These are phyloP conservation scores for Candida incommunis DNA, from an alignment of 805 yeast species.

Conservation along the genomic window DNA sequence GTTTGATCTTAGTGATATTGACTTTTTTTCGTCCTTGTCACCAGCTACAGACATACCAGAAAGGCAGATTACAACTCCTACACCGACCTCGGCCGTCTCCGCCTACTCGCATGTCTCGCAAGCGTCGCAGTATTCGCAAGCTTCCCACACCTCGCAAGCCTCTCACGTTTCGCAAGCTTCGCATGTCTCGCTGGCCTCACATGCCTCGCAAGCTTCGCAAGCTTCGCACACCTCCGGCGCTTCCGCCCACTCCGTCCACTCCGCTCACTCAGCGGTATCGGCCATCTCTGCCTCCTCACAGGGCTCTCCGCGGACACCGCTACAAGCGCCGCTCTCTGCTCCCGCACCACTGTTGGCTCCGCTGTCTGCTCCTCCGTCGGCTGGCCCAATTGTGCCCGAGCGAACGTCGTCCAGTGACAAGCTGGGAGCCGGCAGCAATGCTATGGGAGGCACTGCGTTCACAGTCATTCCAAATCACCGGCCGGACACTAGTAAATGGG, in stretches of 20 bases:
- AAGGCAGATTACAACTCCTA: constrained; percentile 4
- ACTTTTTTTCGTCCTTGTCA: constrained; percentile 2
- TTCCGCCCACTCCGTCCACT: not conserved
- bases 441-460: not conserved
- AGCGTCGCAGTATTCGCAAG: no score
- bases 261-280: constrained; percentile 1
- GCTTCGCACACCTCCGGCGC: no score
- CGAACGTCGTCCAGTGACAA: not conserved
- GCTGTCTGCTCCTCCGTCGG: not conserved
- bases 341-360: not conserved
- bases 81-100: not conserved
- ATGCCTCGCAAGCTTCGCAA: no score
- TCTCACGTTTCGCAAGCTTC: no score
- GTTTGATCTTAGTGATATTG: constrained; percentile 2
- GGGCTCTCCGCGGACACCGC: constrained; percentile 2
- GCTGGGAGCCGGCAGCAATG: no score
- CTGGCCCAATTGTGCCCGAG: not conserved
- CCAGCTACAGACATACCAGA: constrained; percentile 3
- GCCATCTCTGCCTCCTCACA: constrained; percentile 1
- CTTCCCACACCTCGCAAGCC: no score
- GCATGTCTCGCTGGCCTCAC: no score
- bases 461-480: constrained; percentile 1
- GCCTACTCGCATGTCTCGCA: no score
- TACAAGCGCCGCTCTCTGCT: not conserved
- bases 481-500: constrained; percentile 14